A percentile compares a stretch with the other conserved stretches of the same genome.
These are phyloP conservation scores for Xylaria multiplex DNA, from an alignment of 2,329 filamentous ascomycete species.

Conservation along the genomic window DNA sequence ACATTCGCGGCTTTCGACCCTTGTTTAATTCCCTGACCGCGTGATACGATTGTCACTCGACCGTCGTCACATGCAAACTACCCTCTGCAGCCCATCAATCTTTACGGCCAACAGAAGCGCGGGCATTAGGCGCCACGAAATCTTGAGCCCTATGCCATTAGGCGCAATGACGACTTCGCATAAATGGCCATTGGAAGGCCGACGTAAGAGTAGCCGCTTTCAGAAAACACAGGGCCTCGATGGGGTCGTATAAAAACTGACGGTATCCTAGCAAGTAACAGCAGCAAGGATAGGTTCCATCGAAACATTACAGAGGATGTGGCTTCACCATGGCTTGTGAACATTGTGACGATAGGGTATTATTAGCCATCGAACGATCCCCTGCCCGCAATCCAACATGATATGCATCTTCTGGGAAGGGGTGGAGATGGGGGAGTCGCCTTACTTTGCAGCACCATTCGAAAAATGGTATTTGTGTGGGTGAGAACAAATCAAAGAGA, in stretches of 20 bases:
- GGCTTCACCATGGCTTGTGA: background rate
- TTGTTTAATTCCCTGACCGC: conserved; percentile 20
- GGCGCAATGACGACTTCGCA: conserved; percentile 19
- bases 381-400: background rate
- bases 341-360: background rate
- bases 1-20: conserved; percentile 6
- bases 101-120: conserved; percentile 26
- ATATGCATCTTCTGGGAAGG: background rate
- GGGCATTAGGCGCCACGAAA: conserved; percentile 19
- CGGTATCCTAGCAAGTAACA: conserved; percentile 16
- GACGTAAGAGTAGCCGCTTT: conserved; percentile 35
- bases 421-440: too few relatives aligned
- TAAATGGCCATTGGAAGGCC: conserved; percentile 13
- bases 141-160: conserved; percentile 12
- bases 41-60: conserved; percentile 25
- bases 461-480: background rate
- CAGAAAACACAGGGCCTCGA: conserved; percentile 16
- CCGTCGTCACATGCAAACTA: conserved; percentile 36
- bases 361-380: conserved; percentile 8
- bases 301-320: conserved; percentile 13
- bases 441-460: background rate
- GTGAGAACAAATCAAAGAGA: background rate
- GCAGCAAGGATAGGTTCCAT: conserved; percentile 4
- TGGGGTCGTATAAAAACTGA: background rate
- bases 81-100: conserved; percentile 14